A percentile compares a stretch with the other conserved stretches of the same genome.
phyloP scores from a whole-genome alignment of 345 rosid genomes.

The Pistacia integerrima region DNA sequence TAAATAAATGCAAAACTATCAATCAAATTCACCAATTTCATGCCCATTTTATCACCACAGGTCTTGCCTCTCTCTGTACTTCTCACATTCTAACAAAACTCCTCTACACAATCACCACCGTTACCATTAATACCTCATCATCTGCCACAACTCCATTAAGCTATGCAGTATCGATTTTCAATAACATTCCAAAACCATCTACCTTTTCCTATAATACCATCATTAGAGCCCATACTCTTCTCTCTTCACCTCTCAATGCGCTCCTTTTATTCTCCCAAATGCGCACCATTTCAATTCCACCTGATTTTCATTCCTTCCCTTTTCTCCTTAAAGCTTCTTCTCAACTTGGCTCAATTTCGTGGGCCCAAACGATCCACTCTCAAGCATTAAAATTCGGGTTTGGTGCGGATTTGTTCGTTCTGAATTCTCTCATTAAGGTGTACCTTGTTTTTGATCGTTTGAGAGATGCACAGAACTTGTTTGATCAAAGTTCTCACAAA shows the following conservation, averaged over 20 bases:
- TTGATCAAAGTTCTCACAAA: conserved; percentile 53
- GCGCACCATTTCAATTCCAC: conserved; percentile 54
- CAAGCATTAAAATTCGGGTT: conserved; percentile 55
- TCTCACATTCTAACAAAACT: conserved; percentile 34
- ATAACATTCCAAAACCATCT: conserved; percentile 46
- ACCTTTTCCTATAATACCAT: conserved; percentile 58
- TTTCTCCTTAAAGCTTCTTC: conserved; percentile 66
- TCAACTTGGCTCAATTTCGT: conserved; percentile 30
- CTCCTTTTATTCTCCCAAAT: conserved; percentile 53
- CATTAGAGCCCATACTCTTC: conserved; percentile 53
- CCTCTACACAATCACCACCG: conserved; percentile 45
- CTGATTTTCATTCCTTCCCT: conserved; percentile 67
- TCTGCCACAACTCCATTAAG: conserved; percentile 18
- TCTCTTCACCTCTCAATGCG: conserved; percentile 51
- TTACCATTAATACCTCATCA: conserved; percentile 21
- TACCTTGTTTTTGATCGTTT: conserved; percentile 29
- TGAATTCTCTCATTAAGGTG: conserved; percentile 48
- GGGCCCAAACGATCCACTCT: conserved; percentile 48
- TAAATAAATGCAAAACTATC: conserved; percentile 33
- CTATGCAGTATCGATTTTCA: conserved; percentile 49
- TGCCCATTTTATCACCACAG: conserved; percentile 36
- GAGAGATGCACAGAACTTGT: conserved; percentile 37
- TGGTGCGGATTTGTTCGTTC: conserved; percentile 49
- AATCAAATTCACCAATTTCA: conserved; percentile 45
- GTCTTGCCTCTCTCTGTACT: conserved; percentile 22